phyloP scores from a whole-genome alignment of 139 green algal genomes.

The Chlamydomonas incerta region DNA sequence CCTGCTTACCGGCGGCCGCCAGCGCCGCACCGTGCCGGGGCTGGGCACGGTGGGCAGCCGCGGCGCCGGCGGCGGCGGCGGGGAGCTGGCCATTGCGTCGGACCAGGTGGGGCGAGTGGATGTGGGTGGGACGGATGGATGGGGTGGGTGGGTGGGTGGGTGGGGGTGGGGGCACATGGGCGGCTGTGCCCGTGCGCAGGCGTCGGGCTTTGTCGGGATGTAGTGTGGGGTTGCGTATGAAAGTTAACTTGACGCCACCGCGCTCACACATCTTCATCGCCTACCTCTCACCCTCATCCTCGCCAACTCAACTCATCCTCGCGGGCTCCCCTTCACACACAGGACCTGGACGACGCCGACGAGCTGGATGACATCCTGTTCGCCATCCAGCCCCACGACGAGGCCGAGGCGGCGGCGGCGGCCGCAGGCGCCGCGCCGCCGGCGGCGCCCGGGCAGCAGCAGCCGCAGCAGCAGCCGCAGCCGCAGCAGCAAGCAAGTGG shows the following conservation, averaged over 20 bases:
- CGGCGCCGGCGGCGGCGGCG: conserved; percentile 8
- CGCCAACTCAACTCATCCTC: too few relatives aligned
- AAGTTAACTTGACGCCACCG: too few relatives aligned
- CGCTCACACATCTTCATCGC: too few relatives aligned
- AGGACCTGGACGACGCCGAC: background rate
- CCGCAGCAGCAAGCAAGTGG: background rate
- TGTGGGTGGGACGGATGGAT: too few relatives aligned
- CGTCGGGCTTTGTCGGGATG: too few relatives aligned
- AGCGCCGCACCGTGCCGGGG: background rate
- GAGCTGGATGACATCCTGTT: conserved; percentile 33
- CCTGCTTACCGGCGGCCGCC: conserved; percentile 6
- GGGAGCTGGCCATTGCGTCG: background rate
- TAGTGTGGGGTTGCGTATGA: too few relatives aligned
- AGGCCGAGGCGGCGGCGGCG: background rate
- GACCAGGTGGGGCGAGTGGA: background rate
- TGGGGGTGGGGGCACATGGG: too few relatives aligned
- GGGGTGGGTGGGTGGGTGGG: too few relatives aligned
- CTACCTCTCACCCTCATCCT: too few relatives aligned
- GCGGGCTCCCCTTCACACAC: too few relatives aligned
- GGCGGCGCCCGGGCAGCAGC: background rate
- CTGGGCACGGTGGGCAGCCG: background rate
- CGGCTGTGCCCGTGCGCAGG: too few relatives aligned
- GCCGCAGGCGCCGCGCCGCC: background rate
- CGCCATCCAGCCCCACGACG: conserved; percentile 5
- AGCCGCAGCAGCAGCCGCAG: background rate